Percentiles rank a stretch among this genome's conserved stretches.
phyloP scores from a whole-genome alignment of 1,284 basidiomycete genomes.

The Rhodotorula sp. region DNA sequence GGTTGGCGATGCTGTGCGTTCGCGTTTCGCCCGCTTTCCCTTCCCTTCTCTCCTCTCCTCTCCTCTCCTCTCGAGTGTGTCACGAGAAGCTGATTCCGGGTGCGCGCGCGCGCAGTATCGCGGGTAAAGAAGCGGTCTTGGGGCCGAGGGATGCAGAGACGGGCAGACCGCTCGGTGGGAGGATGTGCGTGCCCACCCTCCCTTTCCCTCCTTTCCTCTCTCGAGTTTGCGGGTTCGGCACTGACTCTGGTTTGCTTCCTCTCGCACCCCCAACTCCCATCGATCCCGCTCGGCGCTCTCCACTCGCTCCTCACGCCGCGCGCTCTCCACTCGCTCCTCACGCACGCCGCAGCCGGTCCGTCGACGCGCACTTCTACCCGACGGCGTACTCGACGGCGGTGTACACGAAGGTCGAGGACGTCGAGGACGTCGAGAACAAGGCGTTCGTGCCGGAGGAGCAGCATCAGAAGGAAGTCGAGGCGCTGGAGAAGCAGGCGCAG shows the following conservation, averaged over 20 bases:
- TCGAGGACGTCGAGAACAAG: slow-evolving; percentile 24
- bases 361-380: slow-evolving; percentile 30
- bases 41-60: background rate
- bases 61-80: background rate
- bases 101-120: no score
- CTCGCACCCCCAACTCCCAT: no score
- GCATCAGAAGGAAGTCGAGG: background rate
- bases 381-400: slow-evolving; percentile 25
- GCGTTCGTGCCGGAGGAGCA: slow-evolving; percentile 21
- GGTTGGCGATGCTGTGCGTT: slow-evolving; percentile 35
- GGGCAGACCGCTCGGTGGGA: no score
- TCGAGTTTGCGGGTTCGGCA: no score
- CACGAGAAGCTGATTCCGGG: no score
- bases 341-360: slow-evolving; percentile 27
- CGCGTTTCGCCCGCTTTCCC: no score
- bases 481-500: background rate
- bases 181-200: background rate
- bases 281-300: no score
- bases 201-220: background rate
- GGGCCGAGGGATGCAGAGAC: no score
- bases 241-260: background rate
- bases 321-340: background rate
- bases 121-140: no score
- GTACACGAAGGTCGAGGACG: slow-evolving; percentile 10
- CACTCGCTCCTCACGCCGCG: background rate